These are phyloP conservation scores for Ganoderma lucidum DNA, from an alignment of 1,284 basidiomycete genomes.

Conservation along the genomic window DNA sequence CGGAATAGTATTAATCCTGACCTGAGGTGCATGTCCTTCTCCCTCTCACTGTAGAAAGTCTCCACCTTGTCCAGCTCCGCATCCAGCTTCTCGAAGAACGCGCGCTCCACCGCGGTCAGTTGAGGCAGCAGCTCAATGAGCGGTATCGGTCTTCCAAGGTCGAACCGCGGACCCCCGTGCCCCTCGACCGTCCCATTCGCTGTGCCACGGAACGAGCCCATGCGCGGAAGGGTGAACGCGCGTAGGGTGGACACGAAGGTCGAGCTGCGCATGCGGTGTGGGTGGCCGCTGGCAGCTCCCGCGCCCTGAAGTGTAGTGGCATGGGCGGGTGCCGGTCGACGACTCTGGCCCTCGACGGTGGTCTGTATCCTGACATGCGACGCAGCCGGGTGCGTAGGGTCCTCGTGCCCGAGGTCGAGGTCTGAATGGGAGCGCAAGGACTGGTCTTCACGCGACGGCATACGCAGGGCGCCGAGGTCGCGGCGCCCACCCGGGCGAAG, in stretches of 20 bases:
- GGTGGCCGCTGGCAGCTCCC: not conserved
- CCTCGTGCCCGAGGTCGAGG: not conserved
- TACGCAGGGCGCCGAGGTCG: not conserved
- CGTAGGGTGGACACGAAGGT: constrained; percentile 22
- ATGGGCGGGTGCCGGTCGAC: not conserved
- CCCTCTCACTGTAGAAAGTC: constrained; percentile 80
- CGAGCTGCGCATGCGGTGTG: constrained; percentile 25
- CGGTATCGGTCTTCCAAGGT: constrained; percentile 41
- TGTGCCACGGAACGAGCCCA: constrained; percentile 23
- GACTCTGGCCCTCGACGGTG: not conserved
- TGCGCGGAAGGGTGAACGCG: constrained; percentile 21
- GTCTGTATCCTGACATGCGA: not conserved
- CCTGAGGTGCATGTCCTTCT: constrained; percentile 67
- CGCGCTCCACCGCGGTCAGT: constrained; percentile 65
- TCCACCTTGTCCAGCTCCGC: constrained; percentile 84
- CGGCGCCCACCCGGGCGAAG: not conserved
- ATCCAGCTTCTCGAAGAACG: constrained; percentile 82
- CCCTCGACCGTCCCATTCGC: constrained; percentile 11
- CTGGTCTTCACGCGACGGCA: not conserved
- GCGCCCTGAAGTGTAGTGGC: not conserved
- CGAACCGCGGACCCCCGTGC: constrained; percentile 19
- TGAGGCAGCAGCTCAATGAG: constrained; percentile 60
- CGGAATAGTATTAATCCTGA: constrained; percentile 17
- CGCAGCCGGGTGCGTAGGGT: not conserved
- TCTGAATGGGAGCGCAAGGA: not conserved